phyloP scores from a whole-genome alignment of 257 asterid species.

The Primulina tabacum region DNA sequence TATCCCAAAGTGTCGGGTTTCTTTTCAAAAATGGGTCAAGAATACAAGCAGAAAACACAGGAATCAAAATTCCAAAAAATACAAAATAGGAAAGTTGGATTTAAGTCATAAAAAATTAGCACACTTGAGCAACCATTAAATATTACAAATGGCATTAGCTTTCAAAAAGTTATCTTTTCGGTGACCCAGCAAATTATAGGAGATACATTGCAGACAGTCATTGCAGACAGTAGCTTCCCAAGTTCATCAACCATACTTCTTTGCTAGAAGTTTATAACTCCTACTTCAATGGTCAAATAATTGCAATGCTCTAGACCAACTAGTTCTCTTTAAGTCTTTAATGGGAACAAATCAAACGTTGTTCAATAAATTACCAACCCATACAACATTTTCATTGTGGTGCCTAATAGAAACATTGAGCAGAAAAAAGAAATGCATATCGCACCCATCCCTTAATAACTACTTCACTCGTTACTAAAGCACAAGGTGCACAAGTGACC shows the following conservation, averaged over 20 bases:
- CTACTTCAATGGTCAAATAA: not conserved
- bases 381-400: not conserved
- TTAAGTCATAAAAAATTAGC: too few species aligned
- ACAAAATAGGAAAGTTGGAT: not conserved
- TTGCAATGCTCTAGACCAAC: not conserved
- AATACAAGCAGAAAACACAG: not conserved
- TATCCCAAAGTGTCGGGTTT: not conserved
- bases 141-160: not conserved
- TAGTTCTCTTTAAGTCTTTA: not conserved
- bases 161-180: not conserved
- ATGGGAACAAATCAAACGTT: not conserved
- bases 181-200: not conserved
- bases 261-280: not conserved
- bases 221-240: not conserved
- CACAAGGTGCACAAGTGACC: too few species aligned
- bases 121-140: not conserved
- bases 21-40: too few species aligned
- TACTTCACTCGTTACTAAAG: too few species aligned
- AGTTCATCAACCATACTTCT: not conserved
- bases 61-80: not conserved
- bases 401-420: not conserved
- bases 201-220: not conserved
- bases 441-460: too few species aligned
- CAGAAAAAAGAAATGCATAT: not conserved
- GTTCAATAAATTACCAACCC: not conserved